phyloP scores from a whole-genome alignment of 345 rosid species.

The Euphorbia lathyris region DNA sequence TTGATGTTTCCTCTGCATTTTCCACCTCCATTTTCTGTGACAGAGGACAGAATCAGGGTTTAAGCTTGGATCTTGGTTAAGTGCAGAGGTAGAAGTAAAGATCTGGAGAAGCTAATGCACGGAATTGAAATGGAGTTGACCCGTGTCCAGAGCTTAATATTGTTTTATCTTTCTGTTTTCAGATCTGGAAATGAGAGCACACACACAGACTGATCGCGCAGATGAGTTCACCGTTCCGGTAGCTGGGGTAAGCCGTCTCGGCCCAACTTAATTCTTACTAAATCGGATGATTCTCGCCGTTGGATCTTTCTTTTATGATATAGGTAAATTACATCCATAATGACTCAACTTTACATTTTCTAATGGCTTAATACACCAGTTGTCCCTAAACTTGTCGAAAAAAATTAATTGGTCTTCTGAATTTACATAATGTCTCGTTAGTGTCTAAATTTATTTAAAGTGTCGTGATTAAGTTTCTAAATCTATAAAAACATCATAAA shows the following conservation, averaged over 20 bases:
- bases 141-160: not conserved
- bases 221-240: not conserved
- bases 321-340: no score
- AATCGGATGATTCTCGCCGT: not conserved
- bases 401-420: no score
- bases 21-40: slow-evolving; percentile 44
- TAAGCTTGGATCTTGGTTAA: slow-evolving; percentile 9
- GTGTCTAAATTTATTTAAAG: no score
- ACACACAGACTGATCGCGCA: not conserved
- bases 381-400: no score
- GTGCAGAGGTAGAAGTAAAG: not conserved
- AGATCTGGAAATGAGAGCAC: not conserved
- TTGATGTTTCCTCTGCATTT: slow-evolving; percentile 35
- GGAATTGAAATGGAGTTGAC: not conserved
- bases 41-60: not conserved
- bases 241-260: not conserved
- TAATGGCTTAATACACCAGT: no score
- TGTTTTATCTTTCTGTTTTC: not conserved
- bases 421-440: no score
- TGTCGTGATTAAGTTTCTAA: no score
- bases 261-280: not conserved
- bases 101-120: slow-evolving; percentile 5
- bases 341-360: no score
- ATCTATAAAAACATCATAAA: no score
- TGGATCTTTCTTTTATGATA: no score